These are phyloP conservation scores for Prunella vulgaris DNA, from an alignment of 257 asterid species.

Conservation along the genomic window DNA sequence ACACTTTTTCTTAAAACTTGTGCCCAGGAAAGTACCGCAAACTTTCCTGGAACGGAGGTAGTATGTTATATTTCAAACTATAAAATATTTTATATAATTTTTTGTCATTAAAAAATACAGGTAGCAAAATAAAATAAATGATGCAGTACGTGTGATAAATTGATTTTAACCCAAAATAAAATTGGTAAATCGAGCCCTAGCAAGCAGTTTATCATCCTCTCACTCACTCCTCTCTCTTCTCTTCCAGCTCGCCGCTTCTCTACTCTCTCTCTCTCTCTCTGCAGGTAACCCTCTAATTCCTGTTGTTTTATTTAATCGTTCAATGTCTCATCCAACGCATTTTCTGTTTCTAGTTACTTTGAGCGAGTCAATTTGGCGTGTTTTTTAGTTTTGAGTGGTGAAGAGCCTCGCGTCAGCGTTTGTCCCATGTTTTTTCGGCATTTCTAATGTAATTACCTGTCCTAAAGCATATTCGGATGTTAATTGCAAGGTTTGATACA, in stretches of 20 bases:
- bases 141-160: no score
- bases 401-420: slow-evolving; percentile 10
- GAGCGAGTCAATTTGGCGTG: slow-evolving; percentile 12
- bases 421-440: not conserved
- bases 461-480: not conserved
- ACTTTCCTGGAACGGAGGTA: no score
- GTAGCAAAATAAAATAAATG: no score
- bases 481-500: not conserved
- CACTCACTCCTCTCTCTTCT: no score
- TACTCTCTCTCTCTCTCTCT: not conserved
- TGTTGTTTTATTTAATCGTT: not conserved
- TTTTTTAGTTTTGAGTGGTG: slow-evolving; percentile 7
- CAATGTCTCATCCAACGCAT: not conserved
- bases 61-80: no score
- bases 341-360: not conserved
- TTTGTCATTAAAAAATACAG: no score
- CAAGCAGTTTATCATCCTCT: slow-evolving; percentile 11
- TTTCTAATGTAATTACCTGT: not conserved
- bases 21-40: no score
- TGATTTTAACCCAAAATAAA: no score
- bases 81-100: no score
- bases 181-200: slow-evolving; percentile 28
- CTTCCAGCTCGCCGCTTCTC: slow-evolving; percentile 23
- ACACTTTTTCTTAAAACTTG: no score
- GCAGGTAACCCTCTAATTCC: slow-evolving; percentile 11